Conservation (phyloP, 1,284 basidiomycete genomes). For the Tilletia indica region DNA sequence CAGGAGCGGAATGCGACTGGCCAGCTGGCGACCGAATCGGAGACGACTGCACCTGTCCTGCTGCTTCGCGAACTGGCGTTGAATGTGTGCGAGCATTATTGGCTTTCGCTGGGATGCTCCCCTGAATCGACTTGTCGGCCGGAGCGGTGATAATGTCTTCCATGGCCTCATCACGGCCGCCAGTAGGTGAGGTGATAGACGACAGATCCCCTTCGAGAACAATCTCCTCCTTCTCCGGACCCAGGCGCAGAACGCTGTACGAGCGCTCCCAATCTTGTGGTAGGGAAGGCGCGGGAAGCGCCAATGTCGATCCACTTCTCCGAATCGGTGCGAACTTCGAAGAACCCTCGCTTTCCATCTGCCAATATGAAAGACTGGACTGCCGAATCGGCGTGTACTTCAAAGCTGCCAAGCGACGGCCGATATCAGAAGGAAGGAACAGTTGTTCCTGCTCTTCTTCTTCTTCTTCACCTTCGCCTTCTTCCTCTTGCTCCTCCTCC, state of each 20-base stretch:
- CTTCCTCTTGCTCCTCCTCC: background rate
- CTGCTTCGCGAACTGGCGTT: no score
- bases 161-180: no score
- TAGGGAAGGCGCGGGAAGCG: background rate
- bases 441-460: slow-evolving; percentile 1
- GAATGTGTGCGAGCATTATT: no score
- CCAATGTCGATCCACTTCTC: background rate
- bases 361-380: background rate
- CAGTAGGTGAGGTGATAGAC: no score
- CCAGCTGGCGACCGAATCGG: no score
- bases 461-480: background rate
- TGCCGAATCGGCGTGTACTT: background rate
- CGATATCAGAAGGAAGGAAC: background rate
- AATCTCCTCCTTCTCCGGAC: background rate
- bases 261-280: background rate
- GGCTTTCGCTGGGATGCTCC: no score
- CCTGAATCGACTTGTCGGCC: no score
- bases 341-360: background rate
- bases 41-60: no score
- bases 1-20: no score
- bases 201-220: no score
- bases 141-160: no score
- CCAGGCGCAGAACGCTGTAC: slow-evolving; percentile 1
- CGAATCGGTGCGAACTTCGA: background rate
- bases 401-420: background rate